phyloP scores from a whole-genome alignment of 148 eudicot species.

The Polygonum aviculare region DNA sequence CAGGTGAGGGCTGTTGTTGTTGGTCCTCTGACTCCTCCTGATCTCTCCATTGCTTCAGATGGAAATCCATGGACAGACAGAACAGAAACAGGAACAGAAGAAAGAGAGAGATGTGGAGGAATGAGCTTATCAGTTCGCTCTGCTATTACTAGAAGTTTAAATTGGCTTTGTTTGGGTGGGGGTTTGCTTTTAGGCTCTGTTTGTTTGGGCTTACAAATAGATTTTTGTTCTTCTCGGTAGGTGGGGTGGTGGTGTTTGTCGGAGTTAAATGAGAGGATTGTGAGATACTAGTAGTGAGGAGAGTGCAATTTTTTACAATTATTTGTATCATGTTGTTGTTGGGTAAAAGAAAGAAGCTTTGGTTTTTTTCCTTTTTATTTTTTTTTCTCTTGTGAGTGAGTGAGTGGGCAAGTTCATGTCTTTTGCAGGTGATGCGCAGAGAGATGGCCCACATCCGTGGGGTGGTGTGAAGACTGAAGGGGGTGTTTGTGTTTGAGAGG shows the following conservation, averaged over 20 bases:
- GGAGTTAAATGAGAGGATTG: neutral
- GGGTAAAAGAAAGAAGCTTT: neutral
- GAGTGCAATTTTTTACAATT: neutral
- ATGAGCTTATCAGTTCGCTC: neutral
- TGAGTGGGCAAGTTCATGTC: slow-evolving; percentile 13
- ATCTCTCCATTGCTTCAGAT: slow-evolving; percentile 74
- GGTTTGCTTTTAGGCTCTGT: slow-evolving; percentile 9
- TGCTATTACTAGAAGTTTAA: neutral
- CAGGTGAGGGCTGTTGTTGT: slow-evolving; percentile 26
- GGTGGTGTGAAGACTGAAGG: neutral
- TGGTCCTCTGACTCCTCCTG: slow-evolving; percentile 48
- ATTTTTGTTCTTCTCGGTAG: slow-evolving; percentile 9
- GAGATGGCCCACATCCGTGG: neutral
- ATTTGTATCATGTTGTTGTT: neutral
- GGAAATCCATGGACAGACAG: slow-evolving; percentile 46
- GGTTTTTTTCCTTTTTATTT: neutral
- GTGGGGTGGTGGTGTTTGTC: slow-evolving; percentile 5
- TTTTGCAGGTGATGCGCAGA: slow-evolving; percentile 19
- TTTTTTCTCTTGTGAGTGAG: neutral
- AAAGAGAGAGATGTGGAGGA: neutral
- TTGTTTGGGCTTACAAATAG: neutral
- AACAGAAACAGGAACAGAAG: slow-evolving; percentile 6
- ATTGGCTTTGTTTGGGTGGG: slow-evolving; percentile 4
- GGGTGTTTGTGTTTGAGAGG: slow-evolving; percentile 6
- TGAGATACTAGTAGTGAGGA: neutral